phyloP scores from a whole-genome alignment of 2,329 filamentous ascomycete genomes.

The Fusarium sp. region DNA sequence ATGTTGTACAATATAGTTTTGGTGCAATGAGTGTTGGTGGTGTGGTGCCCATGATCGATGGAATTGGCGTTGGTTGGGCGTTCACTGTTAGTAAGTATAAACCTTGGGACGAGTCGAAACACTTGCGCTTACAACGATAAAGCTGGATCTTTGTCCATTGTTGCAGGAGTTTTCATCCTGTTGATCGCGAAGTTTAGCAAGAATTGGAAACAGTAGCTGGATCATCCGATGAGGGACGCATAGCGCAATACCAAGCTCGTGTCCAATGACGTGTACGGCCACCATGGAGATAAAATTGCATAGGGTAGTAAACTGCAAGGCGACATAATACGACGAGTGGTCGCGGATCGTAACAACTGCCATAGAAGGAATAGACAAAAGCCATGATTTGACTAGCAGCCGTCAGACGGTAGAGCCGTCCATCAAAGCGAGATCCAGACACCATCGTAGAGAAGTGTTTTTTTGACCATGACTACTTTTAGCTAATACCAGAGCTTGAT shows the following conservation, averaged over 20 bases:
- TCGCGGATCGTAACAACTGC: not conserved
- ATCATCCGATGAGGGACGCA: rapidly evolving
- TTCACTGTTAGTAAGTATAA: conserved; percentile 45
- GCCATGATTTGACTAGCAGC: not conserved
- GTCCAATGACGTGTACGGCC: not conserved
- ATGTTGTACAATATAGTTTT: conserved; percentile 48
- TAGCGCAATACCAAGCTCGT: not conserved
- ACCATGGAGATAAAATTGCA: not conserved
- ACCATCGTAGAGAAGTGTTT: not conserved
- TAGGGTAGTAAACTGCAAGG: not conserved
- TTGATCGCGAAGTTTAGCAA: conserved; percentile 42
- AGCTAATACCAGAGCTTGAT: not conserved
- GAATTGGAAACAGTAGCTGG: conserved; percentile 34
- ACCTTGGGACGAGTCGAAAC: rapidly evolving
- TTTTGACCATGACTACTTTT: not conserved
- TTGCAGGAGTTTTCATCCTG: conserved; percentile 34
- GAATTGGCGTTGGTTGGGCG: conserved; percentile 46
- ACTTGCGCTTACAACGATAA: not conserved
- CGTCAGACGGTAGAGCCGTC: not conserved
- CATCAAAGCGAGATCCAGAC: not conserved
- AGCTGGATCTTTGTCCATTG: conserved; percentile 32
- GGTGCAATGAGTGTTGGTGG: conserved; percentile 48
- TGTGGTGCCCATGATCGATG: conserved; percentile 46
- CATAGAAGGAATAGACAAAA: conserved; percentile 28
- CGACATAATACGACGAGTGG: not conserved